phyloP scores from a whole-genome alignment of 345 rosid species.

The Nasturtium officinale region DNA sequence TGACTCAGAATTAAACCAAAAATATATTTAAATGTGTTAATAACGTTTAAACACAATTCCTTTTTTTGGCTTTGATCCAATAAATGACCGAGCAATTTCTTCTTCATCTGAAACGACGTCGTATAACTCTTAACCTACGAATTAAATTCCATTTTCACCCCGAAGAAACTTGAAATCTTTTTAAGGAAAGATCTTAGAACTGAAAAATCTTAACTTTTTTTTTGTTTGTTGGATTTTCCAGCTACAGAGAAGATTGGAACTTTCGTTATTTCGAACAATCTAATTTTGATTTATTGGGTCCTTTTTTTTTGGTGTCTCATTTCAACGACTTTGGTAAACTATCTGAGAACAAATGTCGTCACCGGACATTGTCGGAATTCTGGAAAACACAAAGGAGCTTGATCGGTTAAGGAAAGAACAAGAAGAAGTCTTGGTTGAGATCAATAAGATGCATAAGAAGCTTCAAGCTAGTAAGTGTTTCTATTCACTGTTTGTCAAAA shows the following conservation, averaged over 20 bases:
- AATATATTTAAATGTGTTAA: neutral
- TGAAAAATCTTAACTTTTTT: slow-evolving; percentile 2
- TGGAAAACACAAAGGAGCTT: slow-evolving; percentile 78
- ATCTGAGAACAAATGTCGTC: slow-evolving; percentile 47
- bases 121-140: neutral
- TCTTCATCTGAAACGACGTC: neutral
- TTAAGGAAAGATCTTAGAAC: slow-evolving; percentile 24
- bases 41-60: neutral
- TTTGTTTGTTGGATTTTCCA: neutral
- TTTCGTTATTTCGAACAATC: neutral
- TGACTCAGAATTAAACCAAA: neutral
- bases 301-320: neutral
- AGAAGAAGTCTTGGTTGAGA: slow-evolving; percentile 63
- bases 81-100: neutral
- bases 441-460: slow-evolving; percentile 87
- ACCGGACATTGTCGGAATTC: slow-evolving; percentile 64
- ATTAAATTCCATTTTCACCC: slow-evolving; percentile 8
- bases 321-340: slow-evolving; percentile 2
- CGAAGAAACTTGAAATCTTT: neutral
- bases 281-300: neutral
- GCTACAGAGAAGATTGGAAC: slow-evolving; percentile 2
- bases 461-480: slow-evolving; percentile 67
- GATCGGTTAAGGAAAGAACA: slow-evolving; percentile 85
- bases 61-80: neutral
- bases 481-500: neutral